Base-by-base conservation (phyloP, 1,284 basidiomycete genomes). In the Hymenochaete sp. region DNA sequence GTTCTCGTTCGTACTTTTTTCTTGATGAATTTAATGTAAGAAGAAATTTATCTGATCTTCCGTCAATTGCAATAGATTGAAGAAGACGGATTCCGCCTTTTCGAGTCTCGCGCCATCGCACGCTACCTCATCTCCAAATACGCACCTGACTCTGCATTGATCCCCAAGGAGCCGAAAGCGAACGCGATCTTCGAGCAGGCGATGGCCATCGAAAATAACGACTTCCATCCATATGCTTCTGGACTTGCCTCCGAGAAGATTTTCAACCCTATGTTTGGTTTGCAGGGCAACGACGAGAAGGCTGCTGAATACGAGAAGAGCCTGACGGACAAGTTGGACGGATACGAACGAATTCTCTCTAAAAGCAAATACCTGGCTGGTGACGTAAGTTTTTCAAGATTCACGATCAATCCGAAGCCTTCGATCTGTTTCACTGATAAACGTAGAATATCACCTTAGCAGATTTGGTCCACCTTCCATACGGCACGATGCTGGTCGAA, bases 281-380 rank as follows among this genome's bases (percentile, higher is more conserved):
- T 47, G 18, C 32, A 47, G 22, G 31, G 35, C 9, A 59, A 71
- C 52, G 16, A 54, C 24, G 55, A 32, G 11, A 56, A 50, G 22
- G 62, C 61, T 14, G 50, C 58, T 3, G 45, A 58, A 6, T 35
- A 53, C 10, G 51, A 57, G 28, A 49, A 35, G 0, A 56, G 45
- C 6, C 57, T 75, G 1, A 55, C 55, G 4, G 52, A 50, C 2
- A 67, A 59, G 38, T 58, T 75, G 18, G 59, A 67, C 16, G 68
- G 57, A 2, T 76, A 75, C 53, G 66, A 76, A 18, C 32, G 38
- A 3, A 67, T 76, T 36, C 62, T 77, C 11, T 47, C 59, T 38
- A 73, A 69, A 56, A 62, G 67, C 45, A 68, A 65, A 42, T 76
- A 71, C 48, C 44, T 75, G 13, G 70, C 64, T 21, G 71, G 71